Evolutionary conservation across 371 early-diverging fungal species (phyloP), one percentile per base, ranked within the genome.

Genomic region (Mucor plumbeus): DNA sequence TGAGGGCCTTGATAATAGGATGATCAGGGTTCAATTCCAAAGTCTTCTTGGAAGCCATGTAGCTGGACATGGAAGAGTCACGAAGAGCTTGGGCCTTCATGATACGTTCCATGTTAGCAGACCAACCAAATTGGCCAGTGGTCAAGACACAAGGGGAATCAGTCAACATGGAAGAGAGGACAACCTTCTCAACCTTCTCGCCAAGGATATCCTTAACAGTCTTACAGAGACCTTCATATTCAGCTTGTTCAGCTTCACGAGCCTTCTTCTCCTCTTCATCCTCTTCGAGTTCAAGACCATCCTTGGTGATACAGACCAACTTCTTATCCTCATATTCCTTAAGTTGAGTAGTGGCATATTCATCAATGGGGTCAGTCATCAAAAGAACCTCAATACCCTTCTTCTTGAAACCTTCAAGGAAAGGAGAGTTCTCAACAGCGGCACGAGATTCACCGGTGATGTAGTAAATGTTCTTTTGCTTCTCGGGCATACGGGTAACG

Each of bases 41-140:
- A 59, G 95, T 97, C 93, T 98, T 98, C 94, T 99, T 99, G 79
- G 93, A 92, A 41, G 94, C 94, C 97, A 97, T 96, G 94, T 97
- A 98, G 54, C 92, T 83, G 53, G 95, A 91, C 97, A 97, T 97
- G 74, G 92, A 90, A 55, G 90, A 88, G 84, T 99, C 98, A 79
- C 97, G 94, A 72, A 97, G 91, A 47, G 99, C 97, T 87, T 99
- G 99, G 53, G 98, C 95, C 89, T 94, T 97, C 97, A 99, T 99
- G 91, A 99, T 98, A 85, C 97, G 94, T 86, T 99, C 99, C 97
- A 97, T 98, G 92, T 98, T 97, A 78, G 97, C 97, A 40, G 98
- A 95, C 97, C 98, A 97, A 64, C 99, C 98, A 76, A 94, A 98
- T 80, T 97, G 97, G 68, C 97, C 96, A 59, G 99, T 97, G 74